Base-by-base conservation (phyloP, 176 grass and related monocot genomes). In the Carex scoparia region DNA sequence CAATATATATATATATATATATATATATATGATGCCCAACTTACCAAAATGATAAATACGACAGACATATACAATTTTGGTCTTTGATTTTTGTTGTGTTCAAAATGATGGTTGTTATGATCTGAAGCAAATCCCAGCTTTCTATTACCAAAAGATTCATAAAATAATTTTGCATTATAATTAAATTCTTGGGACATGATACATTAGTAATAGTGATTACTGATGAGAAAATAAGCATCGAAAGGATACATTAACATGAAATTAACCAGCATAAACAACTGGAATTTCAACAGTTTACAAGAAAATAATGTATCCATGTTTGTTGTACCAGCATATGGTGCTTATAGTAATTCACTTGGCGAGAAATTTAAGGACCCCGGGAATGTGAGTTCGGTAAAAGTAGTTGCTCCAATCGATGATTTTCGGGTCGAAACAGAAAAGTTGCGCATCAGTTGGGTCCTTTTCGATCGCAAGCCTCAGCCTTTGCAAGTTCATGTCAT, bases 401-500 rank as follows among this genome's bases (percentile, higher is more conserved):
- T 88, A 88, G 18, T 80, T 62, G 49, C 67, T 23, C 87, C 87
- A 88, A n/a, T 88, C 71, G 1, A 88, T 40, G 35, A 49, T 19
- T 31, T 84, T 88, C 1, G 87, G 72, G 35, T 88, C 87, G 33
- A 88, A 88, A 58, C 76, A 73, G n/a, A 88, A 80, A 30, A 46
- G 16, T 9, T 27, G 31, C 7, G 64, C 69, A 1, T 65, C 81
- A 66, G 14, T 83, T 1, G 13, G 63, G 10, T 84, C 14, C 2
- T 84, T n/a, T 42, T 58, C 73, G 8, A 84, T 79, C 12, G 8
- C 46, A 66, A 57, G 61, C 86, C 80, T 88, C 42, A 88, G 35
- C 59, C 48, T 83, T 67, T 88, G 80, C 81, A 84, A 77, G 69
- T 88, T 88, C 18, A 79, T 54, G 58, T 88, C 86, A 73, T 88